These are phyloP conservation scores for Cyberlindnera petersonii DNA, from an alignment of 805 yeast species.

Conservation along the genomic window DNA sequence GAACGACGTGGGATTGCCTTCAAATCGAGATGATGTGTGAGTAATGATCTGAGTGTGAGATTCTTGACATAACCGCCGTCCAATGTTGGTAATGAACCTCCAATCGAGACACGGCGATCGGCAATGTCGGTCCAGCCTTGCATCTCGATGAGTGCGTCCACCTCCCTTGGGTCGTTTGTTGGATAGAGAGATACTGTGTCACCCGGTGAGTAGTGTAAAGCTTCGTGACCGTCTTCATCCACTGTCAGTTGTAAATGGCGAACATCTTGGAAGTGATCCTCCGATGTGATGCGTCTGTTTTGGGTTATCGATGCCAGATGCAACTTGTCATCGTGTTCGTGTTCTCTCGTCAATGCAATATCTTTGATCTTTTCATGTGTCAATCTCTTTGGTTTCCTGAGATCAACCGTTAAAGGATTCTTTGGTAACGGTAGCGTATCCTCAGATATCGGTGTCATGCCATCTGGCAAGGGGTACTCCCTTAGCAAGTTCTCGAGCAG, in stretches of 20 bases:
- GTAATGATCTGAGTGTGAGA: conserved; percentile 65
- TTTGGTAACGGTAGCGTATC: conserved; percentile 38
- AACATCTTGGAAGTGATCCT: conserved; percentile 87
- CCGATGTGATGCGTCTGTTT: conserved; percentile 62
- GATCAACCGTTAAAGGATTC: conserved; percentile 28
- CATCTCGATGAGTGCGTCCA: conserved; percentile 55
- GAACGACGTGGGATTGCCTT: conserved; percentile 78
- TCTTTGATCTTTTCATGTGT: conserved; percentile 28
- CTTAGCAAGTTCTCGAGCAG: conserved; percentile 36
- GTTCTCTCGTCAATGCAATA: conserved; percentile 32
- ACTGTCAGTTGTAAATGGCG: conserved; percentile 42
- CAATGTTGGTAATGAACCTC: conserved; percentile 21
- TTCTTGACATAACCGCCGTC: conserved; percentile 62
- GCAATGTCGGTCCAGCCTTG: conserved; percentile 77
- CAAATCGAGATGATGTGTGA: conserved; percentile 80
- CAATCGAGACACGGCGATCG: conserved; percentile 47
- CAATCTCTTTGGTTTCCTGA: conserved; percentile 28
- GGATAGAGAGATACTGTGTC: conserved; percentile 81
- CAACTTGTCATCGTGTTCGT: conserved; percentile 8
- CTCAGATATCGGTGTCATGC: conserved; percentile 30
- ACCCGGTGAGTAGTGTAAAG: conserved; percentile 58
- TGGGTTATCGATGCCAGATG: conserved; percentile 41
- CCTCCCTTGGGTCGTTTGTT: conserved; percentile 58
- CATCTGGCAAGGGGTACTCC: conserved; percentile 34
- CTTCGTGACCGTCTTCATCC: conserved; percentile 3